Evolutionary conservation across 2,329 filamentous ascomycete genomes (phyloP), one percentile per base, ranked within the genome.

Genomic region (Mariannaea sp.): DNA sequence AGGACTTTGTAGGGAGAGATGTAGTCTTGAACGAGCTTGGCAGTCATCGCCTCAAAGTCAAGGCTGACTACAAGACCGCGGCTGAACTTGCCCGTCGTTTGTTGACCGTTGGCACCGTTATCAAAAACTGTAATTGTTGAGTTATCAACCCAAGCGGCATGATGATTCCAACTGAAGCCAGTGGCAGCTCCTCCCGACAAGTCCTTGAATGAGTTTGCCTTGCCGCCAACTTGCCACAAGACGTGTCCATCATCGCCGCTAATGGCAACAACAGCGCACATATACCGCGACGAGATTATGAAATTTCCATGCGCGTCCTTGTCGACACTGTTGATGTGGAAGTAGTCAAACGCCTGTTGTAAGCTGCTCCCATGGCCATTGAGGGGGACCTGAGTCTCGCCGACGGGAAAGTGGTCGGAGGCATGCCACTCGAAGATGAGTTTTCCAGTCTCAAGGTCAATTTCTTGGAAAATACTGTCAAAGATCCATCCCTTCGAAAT

Each of bases 281-380:
- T 72, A 60, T 82, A 74, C 1, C 80, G 76, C 0, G 76, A 73
- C 0, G 80, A 84, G n/a, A 85, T 71, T 9, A 84, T 65, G 51
- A 80, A 85, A 59, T 84, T 77, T 4, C 79, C 79, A 0, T 72
- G 59, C 0, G 66, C 59, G 46, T 77, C 75, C 61, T 82, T 81
- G 59, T 81, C 77, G 22, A 84, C 69, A 29, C 78, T 79, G 68
- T 83, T 82, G 67, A 84, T 77, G 64, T 83, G 80, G 64, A 82
- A 83, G 55, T 76, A 82, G 64, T 84, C 80, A 68, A 79, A 84
- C 1, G 74, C 58, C 10, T 33, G 33, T n/a, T 58, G 36, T 36
- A 60, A 60, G 29, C 61, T 66, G 20, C 55, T 62, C 4, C 68
- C 66, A 16, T 57, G 53, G 14, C 61, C 53, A n/a, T 56, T 51